Conservation (phyloP, 306 rosid species). For the Benincasa hispida region DNA sequence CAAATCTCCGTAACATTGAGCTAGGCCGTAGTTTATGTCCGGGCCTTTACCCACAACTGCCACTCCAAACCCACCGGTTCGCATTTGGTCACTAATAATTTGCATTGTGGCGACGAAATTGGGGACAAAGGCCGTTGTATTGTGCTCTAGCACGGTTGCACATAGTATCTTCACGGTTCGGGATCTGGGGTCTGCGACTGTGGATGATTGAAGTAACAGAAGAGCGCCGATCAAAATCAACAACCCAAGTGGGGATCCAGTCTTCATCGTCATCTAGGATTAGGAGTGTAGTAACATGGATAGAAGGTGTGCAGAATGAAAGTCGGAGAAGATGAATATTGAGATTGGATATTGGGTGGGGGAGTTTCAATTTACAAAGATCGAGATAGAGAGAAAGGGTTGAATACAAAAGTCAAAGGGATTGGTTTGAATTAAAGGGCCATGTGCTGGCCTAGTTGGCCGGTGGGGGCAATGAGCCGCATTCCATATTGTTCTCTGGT, state of each 20-base stretch:
- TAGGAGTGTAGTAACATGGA: neutral
- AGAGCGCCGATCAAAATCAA: slow-evolving; percentile 18
- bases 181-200: slow-evolving; percentile 62
- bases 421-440: neutral
- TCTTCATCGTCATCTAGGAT: slow-evolving; percentile 20
- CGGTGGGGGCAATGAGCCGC: neutral
- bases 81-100: slow-evolving; percentile 57
- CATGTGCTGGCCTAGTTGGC: neutral
- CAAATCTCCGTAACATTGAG: slow-evolving; percentile 90
- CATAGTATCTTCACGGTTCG: slow-evolving; percentile 35
- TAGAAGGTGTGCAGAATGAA: neutral
- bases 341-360: neutral
- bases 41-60: slow-evolving; percentile 60
- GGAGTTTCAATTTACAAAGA: neutral
- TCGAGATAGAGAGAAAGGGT: neutral
- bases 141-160: slow-evolving; percentile 39
- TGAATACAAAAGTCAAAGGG: slow-evolving; percentile 3
- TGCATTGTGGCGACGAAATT: slow-evolving; percentile 80
- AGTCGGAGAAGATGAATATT: neutral
- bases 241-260: slow-evolving; percentile 4
- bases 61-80: slow-evolving; percentile 47
- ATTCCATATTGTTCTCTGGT: neutral
- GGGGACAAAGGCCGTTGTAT: slow-evolving; percentile 35
- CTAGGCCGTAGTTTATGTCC: slow-evolving; percentile 61
- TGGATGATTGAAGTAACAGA: slow-evolving; percentile 15